Evolutionary conservation across 495 filamentous ascomycete genomes (phyloP), one percentile per base, ranked within the genome.

Genomic region (Penicillium ucsense): DNA sequence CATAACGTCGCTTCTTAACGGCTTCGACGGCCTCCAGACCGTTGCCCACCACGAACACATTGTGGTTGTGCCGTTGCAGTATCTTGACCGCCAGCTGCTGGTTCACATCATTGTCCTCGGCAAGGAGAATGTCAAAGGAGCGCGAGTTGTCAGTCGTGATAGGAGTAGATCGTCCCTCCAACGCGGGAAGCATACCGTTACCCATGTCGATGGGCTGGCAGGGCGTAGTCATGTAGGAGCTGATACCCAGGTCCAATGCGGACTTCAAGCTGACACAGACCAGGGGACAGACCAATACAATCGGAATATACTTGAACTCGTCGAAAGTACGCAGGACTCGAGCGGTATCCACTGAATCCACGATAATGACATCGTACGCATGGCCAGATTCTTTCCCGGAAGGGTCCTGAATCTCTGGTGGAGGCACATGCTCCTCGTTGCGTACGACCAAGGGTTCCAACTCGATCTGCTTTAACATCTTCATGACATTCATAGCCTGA

Each of bases 61-160:
- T 86, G 65, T 99, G 92, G 61, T 99, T 88, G 66, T 96, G 95
- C 65, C 97, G 96, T 69, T 95, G 86, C 6, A 99, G 76, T 44
- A 99, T 97, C 75, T 94, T 96, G 51, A 96, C 89, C 4, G 92
- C 92, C 31, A 99, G 72, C 54, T 89, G 81, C 66, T 99, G 92
- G 63, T 99, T 99, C 52, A 99, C 94, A 28, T 88, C 84, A 60
- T 99, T 99, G 71, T 99, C 92, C 66, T 99, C 92, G 4, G 92
- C 92, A 41, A 99, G 77, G 11, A 99, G 76, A 52, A 99, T 92
- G 56, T 95, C 87, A 64, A 99, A 97, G 0, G 90, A 95, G 54
- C 86, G 87, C 6, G 89, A 95, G 57, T 95, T 90, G 60, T 96
- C 91, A 1, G 89, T 88, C 32, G 92, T 79, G 8, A 88, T 90